Percentiles rank a stretch among this genome's conserved stretches.
Conservation (phyloP, 305 asterid species). For the Fraxinus sp. region DNA sequence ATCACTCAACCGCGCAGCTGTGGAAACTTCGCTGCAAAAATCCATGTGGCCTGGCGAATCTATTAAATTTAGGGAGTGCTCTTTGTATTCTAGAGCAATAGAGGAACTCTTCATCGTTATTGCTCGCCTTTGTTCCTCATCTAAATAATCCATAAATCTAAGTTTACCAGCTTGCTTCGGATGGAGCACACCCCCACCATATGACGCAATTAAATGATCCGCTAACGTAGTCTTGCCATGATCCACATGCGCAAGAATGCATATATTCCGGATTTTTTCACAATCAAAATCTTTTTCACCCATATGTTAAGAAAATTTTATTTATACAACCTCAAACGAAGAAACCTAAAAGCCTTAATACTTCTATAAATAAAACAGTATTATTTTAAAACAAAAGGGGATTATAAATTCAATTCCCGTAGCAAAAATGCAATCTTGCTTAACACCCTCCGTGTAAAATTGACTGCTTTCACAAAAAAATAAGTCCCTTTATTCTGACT, state of each 20-base stretch:
- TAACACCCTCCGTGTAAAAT: neutral
- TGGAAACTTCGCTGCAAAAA: constrained; percentile 94
- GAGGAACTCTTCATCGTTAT: constrained; percentile 98
- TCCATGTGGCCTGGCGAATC: constrained; percentile 99
- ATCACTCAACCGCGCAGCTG: constrained; percentile 95
- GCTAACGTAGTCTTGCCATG: constrained; percentile 97
- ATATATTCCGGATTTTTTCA: constrained; percentile 55
- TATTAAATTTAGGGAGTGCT: constrained; percentile 62
- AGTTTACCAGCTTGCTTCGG: constrained; percentile 97
- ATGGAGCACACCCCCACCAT: constrained; percentile 91
- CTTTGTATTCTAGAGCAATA: constrained; percentile 57
- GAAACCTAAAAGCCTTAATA: neutral
- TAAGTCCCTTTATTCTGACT: neutral
- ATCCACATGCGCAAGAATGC: constrained; percentile 97
- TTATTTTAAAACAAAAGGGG: neutral
- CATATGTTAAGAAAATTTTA: neutral
- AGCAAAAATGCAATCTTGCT: neutral
- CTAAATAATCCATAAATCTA: constrained; percentile 92
- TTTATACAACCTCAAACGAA: neutral
- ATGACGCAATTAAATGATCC: constrained; percentile 82
- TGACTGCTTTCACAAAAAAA: neutral
- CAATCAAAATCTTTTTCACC: neutral
- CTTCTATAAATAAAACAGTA: neutral
- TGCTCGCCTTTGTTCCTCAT: constrained; percentile 95
- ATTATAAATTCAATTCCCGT: neutral